Evolutionary conservation across 768 basidiomycete species (phyloP), one percentile per base, ranked within the genome.

Genomic region (Boletus sp.): DNA sequence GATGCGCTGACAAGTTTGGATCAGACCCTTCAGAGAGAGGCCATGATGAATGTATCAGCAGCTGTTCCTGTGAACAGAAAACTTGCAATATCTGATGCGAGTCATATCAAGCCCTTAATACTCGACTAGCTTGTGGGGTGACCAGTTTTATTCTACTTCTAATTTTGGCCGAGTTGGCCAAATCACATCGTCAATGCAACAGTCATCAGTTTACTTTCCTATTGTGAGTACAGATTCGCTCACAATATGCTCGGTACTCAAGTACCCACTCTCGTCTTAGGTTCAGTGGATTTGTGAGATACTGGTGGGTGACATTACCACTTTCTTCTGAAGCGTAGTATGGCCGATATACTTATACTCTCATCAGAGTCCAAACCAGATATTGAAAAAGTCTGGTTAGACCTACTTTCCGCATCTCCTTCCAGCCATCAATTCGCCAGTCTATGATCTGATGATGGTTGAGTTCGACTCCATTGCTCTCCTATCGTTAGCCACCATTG

Each of bases 151-250:
- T 34, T 42, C 3, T 38, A 11, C 14, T 14, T 33, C 3, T 39
- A 25, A 3, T 35, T 4, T 10, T n/a, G 5, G 3, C 21, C 2
- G 1, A 25, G 34, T 21, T 41, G 10, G 17, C 21, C 49, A 25
- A 29, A 11, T 25, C 4, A 7, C 41, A 13, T 32, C 33, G 8
- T 25, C 59, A 10, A 57, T 57, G 21, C 27, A 88, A 87, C 82
- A 1, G 73, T 90, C 39, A 90, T 91, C 54, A 88, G 88, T 7
- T 90, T 13, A 88, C 88, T 3, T 89, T 85, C 58, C 87, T 88
- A 15, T 69, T 90, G 74, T 84, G 58, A 68, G 77, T 66, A 4
- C 27, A 32, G 4, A n/a, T 34, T 33, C 10, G 6, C 35, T 19
- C 9, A 0, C 25, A 23, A n/a, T 25, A 3, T 44, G 11, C 14